phyloP scores from a whole-genome alignment of 345 rosid species.

The Fremontodendron californicum region DNA sequence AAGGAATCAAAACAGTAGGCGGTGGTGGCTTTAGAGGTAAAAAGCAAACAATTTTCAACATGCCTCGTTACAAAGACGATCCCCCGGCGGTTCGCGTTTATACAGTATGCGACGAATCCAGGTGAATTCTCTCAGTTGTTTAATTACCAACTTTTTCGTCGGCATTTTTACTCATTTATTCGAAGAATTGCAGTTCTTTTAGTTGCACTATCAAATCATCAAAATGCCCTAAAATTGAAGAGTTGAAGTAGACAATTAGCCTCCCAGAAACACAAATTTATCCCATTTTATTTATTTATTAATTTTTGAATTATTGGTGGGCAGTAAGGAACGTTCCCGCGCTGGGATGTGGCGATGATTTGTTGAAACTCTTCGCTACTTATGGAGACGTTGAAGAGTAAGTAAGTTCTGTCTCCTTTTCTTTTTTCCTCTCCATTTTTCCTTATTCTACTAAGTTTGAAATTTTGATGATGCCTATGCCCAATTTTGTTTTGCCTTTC shows the following conservation, averaged over 20 bases:
- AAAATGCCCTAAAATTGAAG: not conserved
- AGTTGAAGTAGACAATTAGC: not conserved
- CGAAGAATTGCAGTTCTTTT: not conserved
- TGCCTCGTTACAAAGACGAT: conserved; percentile 66
- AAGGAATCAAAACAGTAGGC: too few species aligned
- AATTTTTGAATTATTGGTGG: conserved; percentile 21
- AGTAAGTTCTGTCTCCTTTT: conserved; percentile 8
- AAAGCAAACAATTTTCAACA: conserved; percentile 15
- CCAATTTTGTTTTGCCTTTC: conserved; percentile 2
- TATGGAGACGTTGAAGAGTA: conserved; percentile 91
- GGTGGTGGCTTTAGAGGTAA: not conserved
- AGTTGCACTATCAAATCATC: not conserved
- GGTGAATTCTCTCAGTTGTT: conserved; percentile 25
- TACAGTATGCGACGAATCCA: conserved; percentile 87
- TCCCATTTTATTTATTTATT: too few species aligned
- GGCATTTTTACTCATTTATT: not conserved
- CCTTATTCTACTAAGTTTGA: not conserved
- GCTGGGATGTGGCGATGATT: conserved; percentile 89
- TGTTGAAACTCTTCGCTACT: conserved; percentile 58
- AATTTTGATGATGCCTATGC: not conserved
- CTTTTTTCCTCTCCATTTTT: not conserved
- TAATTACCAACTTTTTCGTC: not conserved
- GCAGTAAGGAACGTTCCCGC: conserved; percentile 90
- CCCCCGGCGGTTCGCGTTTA: conserved; percentile 71
- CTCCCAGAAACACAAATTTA: not conserved